These are phyloP conservation scores for Sonneratia caseolaris DNA, from an alignment of 345 rosid genomes.

Conservation along the genomic window DNA sequence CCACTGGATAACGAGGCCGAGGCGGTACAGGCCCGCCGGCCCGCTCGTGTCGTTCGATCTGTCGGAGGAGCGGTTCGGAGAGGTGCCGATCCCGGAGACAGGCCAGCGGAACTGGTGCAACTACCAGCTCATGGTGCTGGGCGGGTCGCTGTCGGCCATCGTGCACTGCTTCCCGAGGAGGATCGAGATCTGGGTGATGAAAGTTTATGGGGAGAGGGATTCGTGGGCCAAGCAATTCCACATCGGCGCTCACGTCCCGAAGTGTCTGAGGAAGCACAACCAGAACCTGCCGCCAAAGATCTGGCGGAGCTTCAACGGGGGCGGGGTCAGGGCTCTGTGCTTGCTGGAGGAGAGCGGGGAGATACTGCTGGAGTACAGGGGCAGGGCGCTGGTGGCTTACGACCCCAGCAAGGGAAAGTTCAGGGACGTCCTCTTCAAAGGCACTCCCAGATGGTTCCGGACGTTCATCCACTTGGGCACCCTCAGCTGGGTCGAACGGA, in stretches of 20 bases:
- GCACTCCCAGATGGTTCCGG: conserved; percentile 71
- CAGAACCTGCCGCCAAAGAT: conserved; percentile 33
- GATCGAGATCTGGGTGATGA: conserved; percentile 89
- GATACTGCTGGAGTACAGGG: conserved; percentile 72
- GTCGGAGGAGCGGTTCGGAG: conserved; percentile 58
- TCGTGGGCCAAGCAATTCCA: conserved; percentile 62
- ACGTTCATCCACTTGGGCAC: conserved; percentile 59
- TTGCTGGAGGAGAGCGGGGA: conserved; percentile 57
- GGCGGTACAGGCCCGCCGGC: conserved; percentile 48
- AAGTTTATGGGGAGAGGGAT: conserved; percentile 46
- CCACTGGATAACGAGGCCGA: conserved; percentile 66
- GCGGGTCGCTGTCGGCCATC: conserved; percentile 53
- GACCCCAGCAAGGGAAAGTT: conserved; percentile 55
- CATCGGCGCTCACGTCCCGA: conserved; percentile 64
- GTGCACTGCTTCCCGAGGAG: conserved; percentile 60
- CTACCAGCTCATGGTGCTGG: conserved; percentile 42
- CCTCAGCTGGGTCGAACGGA: conserved; percentile 42
- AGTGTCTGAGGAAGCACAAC: conserved; percentile 58
- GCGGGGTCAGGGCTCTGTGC: conserved; percentile 47
- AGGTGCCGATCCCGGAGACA: conserved; percentile 63
- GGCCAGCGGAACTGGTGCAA: conserved; percentile 55
- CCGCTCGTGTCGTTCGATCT: conserved; percentile 68
- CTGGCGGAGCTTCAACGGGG: conserved; percentile 42
- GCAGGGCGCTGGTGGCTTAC: conserved; percentile 51
- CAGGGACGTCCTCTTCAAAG: conserved; percentile 45